Conservation (phyloP, 257 asterid genomes). For the Anisodus acutangulus region DNA sequence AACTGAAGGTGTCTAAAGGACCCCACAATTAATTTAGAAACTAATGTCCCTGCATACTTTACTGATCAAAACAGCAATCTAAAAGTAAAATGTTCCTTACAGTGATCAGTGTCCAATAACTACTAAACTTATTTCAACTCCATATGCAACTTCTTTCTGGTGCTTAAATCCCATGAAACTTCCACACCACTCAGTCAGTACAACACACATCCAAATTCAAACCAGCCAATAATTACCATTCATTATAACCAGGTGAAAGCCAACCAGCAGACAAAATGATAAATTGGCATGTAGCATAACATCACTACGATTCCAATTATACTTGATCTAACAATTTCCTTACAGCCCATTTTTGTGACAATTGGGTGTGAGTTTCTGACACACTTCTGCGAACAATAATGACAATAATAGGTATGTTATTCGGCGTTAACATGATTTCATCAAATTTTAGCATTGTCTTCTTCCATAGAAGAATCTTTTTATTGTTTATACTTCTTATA, state of each 20-base stretch:
- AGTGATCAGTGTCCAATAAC: neutral
- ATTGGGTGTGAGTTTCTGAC: neutral
- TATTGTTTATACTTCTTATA: neutral
- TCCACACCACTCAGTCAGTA: neutral
- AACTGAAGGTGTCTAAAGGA: neutral
- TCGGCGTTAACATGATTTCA: neutral
- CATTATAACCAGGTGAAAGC: neutral
- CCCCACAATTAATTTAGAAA: neutral
- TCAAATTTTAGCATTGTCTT: neutral
- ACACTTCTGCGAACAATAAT: neutral
- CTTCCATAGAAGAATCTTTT: neutral
- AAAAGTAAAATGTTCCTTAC: neutral
- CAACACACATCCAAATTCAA: neutral
- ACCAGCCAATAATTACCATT: neutral
- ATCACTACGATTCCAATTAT: neutral
- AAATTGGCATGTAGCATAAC: neutral
- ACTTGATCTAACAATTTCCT: neutral
- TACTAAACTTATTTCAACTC: neutral
- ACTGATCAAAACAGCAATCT: neutral
- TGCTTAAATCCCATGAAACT: conserved; percentile 15
- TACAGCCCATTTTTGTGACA: neutral
- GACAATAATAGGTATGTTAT: neutral
- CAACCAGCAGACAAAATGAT: neutral
- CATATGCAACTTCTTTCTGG: neutral
- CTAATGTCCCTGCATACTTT: neutral